A percentile compares a stretch with the other conserved stretches of the same genome.
phyloP scores from a whole-genome alignment of 495 filamentous ascomycete species.

The Aspergillus hancockii region DNA sequence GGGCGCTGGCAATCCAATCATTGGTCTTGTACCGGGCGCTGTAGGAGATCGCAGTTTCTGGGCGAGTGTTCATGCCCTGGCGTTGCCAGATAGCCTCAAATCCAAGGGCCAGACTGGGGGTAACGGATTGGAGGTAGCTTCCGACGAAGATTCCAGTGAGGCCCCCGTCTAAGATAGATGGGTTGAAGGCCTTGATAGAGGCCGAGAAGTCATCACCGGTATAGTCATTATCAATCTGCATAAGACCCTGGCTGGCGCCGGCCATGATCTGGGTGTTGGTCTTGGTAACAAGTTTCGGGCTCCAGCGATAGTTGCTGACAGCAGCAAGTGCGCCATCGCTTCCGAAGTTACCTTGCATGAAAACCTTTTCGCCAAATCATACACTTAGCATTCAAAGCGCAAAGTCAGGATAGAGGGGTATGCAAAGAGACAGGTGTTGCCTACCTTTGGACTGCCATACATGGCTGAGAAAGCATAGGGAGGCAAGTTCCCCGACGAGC shows the following conservation, averaged over 20 bases:
- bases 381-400: conserved; percentile 9
- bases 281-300: conserved; percentile 73
- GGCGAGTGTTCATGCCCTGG: conserved; percentile 69
- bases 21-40: conserved; percentile 82
- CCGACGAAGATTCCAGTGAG: conserved; percentile 93
- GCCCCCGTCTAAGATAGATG: conserved; percentile 86
- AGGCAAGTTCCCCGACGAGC: conserved; percentile 73
- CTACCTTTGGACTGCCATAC: conserved; percentile 87
- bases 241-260: conserved; percentile 65
- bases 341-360: conserved; percentile 93
- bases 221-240: conserved; percentile 93
- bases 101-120: conserved; percentile 83
- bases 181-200: conserved; percentile 87
- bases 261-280: conserved; percentile 77
- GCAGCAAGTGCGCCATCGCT: conserved; percentile 81
- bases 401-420: conserved; percentile 3
- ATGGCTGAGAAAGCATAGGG: conserved; percentile 94
- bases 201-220: conserved; percentile 89
- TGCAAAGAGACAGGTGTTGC: conserved; percentile 30
- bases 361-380: conserved; percentile 60
- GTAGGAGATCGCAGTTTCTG: conserved; percentile 84
- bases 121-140: conserved; percentile 91
- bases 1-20: conserved; percentile 88
- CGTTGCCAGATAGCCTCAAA: conserved; percentile 95
- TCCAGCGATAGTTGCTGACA: conserved; percentile 90